A percentile compares a stretch with the other conserved stretches of the same genome.
phyloP scores from a whole-genome alignment of 1,284 basidiomycete genomes.

The Tilletia horrida region DNA sequence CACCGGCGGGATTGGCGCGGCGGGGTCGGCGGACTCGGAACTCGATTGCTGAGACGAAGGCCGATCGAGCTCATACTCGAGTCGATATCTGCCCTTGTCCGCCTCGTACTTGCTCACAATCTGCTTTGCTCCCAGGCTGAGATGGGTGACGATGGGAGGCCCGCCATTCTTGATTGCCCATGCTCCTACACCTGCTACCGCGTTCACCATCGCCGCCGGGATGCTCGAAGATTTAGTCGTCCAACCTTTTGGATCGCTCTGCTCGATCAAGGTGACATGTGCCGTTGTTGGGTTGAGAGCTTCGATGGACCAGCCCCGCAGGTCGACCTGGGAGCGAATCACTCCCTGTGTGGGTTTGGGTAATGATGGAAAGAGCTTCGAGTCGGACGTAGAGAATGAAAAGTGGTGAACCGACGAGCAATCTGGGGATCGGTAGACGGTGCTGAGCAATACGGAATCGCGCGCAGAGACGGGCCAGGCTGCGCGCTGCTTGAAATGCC shows the following conservation, averaged over 20 bases:
- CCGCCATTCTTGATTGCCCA: slow-evolving; percentile 89
- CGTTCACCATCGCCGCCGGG: slow-evolving; percentile 18
- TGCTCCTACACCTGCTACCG: slow-evolving; percentile 83
- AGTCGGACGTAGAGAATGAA: slow-evolving; percentile 87
- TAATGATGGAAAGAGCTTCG: slow-evolving; percentile 76
- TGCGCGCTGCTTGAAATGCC: slow-evolving; percentile 39
- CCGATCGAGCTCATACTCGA: slow-evolving; percentile 73
- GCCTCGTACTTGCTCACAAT: slow-evolving; percentile 78
- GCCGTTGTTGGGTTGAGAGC: slow-evolving; percentile 91
- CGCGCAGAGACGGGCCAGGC: slow-evolving; percentile 62
- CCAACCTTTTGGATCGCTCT: slow-evolving; percentile 96
- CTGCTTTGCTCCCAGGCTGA: slow-evolving; percentile 70
- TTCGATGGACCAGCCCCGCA: slow-evolving; percentile 97
- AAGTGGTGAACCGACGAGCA: slow-evolving; percentile 80
- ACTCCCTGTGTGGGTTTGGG: slow-evolving; percentile 66
- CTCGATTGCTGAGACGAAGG: slow-evolving; percentile 55
- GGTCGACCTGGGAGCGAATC: slow-evolving; percentile 88
- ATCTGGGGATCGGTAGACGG: slow-evolving; percentile 92
- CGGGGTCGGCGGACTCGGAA: not conserved
- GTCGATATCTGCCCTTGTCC: slow-evolving; percentile 73
- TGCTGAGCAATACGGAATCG: slow-evolving; percentile 84
- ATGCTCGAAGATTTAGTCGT: slow-evolving; percentile 75
- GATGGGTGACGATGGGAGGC: slow-evolving; percentile 79
- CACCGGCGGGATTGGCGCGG: slow-evolving; percentile 40
- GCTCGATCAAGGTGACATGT: slow-evolving; percentile 87